phyloP scores from a whole-genome alignment of 495 filamentous ascomycete genomes.

The Tuber melanosporum region DNA sequence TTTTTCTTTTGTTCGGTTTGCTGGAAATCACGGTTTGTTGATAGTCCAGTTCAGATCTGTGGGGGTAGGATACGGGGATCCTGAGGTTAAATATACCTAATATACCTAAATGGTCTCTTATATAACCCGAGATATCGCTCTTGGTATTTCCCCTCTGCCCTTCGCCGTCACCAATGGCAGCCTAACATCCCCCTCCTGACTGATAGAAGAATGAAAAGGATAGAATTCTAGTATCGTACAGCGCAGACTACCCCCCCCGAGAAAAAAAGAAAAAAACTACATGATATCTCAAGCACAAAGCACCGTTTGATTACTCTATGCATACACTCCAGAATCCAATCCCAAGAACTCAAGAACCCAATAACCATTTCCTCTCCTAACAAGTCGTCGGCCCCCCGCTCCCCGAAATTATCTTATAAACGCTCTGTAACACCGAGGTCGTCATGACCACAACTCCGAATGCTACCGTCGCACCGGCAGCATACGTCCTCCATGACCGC shows the following conservation, averaged over 20 bases:
- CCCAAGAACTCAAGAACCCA: constrained; percentile 7
- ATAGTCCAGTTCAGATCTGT: not conserved
- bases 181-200: not conserved
- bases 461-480: constrained; percentile 59
- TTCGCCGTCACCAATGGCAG: not conserved
- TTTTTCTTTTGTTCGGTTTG: not conserved
- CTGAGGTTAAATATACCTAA: not conserved
- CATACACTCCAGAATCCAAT: not conserved
- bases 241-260: not conserved
- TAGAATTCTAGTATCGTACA: constrained; percentile 4
- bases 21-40: not conserved
- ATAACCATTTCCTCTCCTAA: constrained; percentile 9
- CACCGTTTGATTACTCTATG: not conserved
- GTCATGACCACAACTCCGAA: constrained; percentile 81
- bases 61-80: not conserved
- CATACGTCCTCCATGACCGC: constrained; percentile 66
- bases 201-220: not conserved
- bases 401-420: constrained; percentile 57
- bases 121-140: not conserved
- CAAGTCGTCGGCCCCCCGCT: constrained; percentile 38
- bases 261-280: not conserved
- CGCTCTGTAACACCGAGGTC: constrained; percentile 70
- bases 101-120: not conserved
- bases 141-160: not conserved
- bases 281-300: not conserved